Evolutionary conservation across 106 monocot species (phyloP).

Genomic region (Dendrobium nobile): DNA sequence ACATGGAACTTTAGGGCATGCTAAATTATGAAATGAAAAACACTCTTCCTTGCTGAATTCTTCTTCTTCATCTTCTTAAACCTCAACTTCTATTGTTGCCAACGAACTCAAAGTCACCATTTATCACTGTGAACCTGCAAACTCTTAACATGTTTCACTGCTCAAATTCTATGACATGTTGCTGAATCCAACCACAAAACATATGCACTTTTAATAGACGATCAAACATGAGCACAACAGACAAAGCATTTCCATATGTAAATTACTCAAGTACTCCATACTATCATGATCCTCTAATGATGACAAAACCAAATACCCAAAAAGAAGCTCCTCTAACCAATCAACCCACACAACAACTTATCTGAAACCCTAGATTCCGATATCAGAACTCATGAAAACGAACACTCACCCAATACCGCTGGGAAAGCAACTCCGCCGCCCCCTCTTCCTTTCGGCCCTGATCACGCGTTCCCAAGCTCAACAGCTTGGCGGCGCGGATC

Average conservation of each 20-base stretch:
- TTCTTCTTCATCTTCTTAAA: too few species aligned
- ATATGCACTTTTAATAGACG: not conserved
- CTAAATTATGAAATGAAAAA: too few species aligned
- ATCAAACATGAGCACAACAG: not conserved
- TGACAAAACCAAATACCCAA: not conserved
- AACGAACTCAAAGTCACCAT: too few species aligned
- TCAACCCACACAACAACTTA: not conserved
- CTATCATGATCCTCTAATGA: not conserved
- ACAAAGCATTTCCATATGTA: not conserved
- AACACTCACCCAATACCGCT: slow-evolving; percentile 27
- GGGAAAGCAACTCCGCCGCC: slow-evolving; percentile 17
- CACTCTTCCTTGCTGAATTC: too few species aligned
- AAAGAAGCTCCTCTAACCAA: not conserved
- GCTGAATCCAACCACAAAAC: too few species aligned
- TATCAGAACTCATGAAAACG: not conserved
- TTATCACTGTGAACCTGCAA: too few species aligned
- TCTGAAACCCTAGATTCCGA: not conserved
- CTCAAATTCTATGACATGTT: too few species aligned
- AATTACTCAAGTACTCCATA: not conserved
- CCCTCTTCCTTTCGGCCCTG: slow-evolving; percentile 26
- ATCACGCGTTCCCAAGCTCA: slow-evolving; percentile 21
- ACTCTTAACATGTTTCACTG: too few species aligned
- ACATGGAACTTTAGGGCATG: too few species aligned
- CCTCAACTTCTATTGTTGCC: too few species aligned
- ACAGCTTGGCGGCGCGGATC: slow-evolving; percentile 44